These are phyloP conservation scores for Barbarea vulgaris DNA, from an alignment of 345 rosid species.

Conservation along the genomic window DNA sequence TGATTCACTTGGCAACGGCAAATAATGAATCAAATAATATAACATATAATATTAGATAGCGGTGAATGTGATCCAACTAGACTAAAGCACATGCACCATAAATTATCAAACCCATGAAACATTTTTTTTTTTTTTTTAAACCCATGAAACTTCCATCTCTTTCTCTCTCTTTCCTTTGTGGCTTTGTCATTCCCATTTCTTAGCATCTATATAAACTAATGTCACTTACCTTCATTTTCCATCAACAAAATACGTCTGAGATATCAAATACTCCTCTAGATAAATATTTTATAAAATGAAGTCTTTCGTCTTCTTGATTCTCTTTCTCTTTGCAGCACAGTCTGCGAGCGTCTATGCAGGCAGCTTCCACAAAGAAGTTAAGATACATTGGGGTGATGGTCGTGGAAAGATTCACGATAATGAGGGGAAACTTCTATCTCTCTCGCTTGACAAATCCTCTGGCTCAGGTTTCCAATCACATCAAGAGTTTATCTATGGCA, in stretches of 20 bases:
- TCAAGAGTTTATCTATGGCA: slow-evolving; percentile 55
- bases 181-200: slow-evolving; percentile 2
- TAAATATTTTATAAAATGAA: slow-evolving; percentile 14
- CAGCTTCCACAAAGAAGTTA: slow-evolving; percentile 49
- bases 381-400: slow-evolving; percentile 66
- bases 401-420: slow-evolving; percentile 56
- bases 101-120: slow-evolving; percentile 28
- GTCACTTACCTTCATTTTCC: slow-evolving; percentile 5
- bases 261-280: neutral
- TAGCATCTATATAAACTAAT: slow-evolving; percentile 32
- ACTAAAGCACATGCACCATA: slow-evolving; percentile 29
- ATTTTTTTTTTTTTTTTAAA: too few species aligned
- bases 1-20: slow-evolving; percentile 23
- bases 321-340: slow-evolving; percentile 24
- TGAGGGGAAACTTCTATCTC: slow-evolving; percentile 59
- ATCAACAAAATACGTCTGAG: slow-evolving; percentile 37
- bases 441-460: slow-evolving; percentile 56
- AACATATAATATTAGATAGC: neutral
- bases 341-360: slow-evolving; percentile 35
- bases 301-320: slow-evolving; percentile 23
- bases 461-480: slow-evolving; percentile 68
- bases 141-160: slow-evolving; percentile 30
- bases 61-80: slow-evolving; percentile 29
- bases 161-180: neutral
- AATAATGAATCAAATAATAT: slow-evolving; percentile 27